Percentiles rank a stretch among this genome's conserved stretches.
These are phyloP conservation scores for Tagetes erecta DNA, from an alignment of 129 eudicot genomes.

Conservation along the genomic window DNA sequence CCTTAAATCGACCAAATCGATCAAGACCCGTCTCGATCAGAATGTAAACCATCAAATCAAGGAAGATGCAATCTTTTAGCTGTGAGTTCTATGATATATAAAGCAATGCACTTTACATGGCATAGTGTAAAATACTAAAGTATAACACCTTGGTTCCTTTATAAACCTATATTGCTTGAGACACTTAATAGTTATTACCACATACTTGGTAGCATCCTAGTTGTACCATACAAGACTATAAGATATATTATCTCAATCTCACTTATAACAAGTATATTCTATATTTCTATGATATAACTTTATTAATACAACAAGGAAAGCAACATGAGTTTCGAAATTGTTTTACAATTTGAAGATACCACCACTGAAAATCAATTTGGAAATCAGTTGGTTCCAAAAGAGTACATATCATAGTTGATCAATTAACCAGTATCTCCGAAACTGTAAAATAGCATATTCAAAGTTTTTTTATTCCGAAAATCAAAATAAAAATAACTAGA, in stretches of 20 bases:
- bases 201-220: slow-evolving; percentile 2
- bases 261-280: background rate
- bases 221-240: slow-evolving; percentile 10
- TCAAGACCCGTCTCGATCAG: background rate
- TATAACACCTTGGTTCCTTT: background rate
- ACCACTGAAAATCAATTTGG: background rate
- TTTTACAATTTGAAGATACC: background rate
- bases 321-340: background rate
- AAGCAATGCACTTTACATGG: background rate
- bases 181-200: background rate
- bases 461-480: background rate
- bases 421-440: background rate
- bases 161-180: background rate
- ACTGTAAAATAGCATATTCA: background rate
- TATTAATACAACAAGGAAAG: background rate
- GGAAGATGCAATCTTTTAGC: background rate
- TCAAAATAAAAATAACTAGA: background rate
- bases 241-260: background rate
- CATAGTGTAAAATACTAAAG: background rate
- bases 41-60: background rate
- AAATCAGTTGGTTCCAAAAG: background rate
- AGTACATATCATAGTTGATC: background rate
- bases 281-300: background rate
- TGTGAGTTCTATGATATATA: background rate
- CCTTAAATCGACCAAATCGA: background rate